phyloP scores from a whole-genome alignment of 805 yeast species.

The Saccharomycopsis sp. region DNA sequence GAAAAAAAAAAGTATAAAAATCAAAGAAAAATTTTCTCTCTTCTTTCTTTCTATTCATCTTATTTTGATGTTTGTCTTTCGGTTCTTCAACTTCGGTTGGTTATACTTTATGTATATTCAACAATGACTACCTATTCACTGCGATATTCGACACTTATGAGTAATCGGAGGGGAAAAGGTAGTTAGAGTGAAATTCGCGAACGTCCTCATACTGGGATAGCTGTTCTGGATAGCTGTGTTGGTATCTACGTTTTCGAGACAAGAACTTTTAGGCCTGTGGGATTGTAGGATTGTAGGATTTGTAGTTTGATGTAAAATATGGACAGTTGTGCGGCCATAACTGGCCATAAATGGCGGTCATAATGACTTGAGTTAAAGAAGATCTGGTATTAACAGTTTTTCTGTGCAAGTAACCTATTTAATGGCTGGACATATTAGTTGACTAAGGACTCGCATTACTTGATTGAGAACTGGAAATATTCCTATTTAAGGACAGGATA shows the following conservation, averaged over 20 bases:
- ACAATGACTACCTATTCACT: slow-evolving; percentile 20
- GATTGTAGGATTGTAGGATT: background rate
- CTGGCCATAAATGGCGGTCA: no score
- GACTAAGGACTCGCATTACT: no score
- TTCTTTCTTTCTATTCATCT: background rate
- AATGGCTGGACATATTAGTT: no score
- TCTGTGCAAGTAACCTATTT: no score
- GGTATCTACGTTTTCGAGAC: slow-evolving; percentile 20
- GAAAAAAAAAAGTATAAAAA: background rate
- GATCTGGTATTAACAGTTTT: no score
- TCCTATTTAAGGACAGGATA: no score
- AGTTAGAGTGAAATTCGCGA: slow-evolving; percentile 14
- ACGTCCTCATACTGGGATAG: slow-evolving; percentile 19
- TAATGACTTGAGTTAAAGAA: no score
- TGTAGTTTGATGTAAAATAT: no score
- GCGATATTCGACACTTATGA: slow-evolving; percentile 16
- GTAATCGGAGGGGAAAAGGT: slow-evolving; percentile 22
- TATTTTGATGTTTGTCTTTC: background rate
- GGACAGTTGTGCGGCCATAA: no score
- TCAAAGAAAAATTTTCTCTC: background rate
- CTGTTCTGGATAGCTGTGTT: slow-evolving; percentile 7
- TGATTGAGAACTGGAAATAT: no score
- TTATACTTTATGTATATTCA: slow-evolving; percentile 1
- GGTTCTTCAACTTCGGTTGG: slow-evolving; percentile 14
- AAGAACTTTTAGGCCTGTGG: background rate